Evolutionary conservation across 805 yeast genomes (phyloP), one percentile per base, ranked within the genome.

Genomic region (Saccharomycopsis microspora): DNA sequence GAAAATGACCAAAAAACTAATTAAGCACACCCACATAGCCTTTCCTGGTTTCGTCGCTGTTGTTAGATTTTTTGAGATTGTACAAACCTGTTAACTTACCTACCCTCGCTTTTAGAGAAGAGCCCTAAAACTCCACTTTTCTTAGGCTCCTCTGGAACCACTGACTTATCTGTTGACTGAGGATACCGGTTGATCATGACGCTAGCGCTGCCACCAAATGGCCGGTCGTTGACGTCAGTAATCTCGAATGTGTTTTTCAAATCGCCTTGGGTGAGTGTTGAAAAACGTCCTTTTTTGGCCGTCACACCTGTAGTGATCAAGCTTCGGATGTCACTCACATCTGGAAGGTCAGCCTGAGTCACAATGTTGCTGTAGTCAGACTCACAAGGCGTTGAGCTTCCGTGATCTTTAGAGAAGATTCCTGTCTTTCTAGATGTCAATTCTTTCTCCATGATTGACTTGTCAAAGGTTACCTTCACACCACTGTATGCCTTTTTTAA

Each of bases 271-370:
- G 64, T 50, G 5, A 82, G 58, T 3, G 65, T 56, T 5, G 80
- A 72, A 57, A 61, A 80, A 49, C 63, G 62, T 0, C 90, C 90
- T 42, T 58, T 62, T 6, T 61, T 57, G 0, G 64, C 67, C 5
- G 64, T 59, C 4, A 75, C 80, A 0, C 86, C 85, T 6, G 57
- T 58, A 32, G 65, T 64, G 39, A 81, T 70, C 44, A 80, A 58
- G 0, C 64, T 33, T 5, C 31, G 28, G 30, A 50, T 38, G 65
- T 4, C 62, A 59, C 0, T 75, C 77, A 65, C 67, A 40, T 55
- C 50, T 10, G 82, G 82, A n/a, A 75, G 55, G 0, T 74, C 72
- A 5, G 59, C 63, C 6, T 71, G 64, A 9, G 69, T 66, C 30
- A 63, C 67, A 5, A 71, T 47, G 50, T 69, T 68, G 1, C 54